phyloP scores from a whole-genome alignment of 495 filamentous ascomycete genomes.

The Eremomyces bilateralis region DNA sequence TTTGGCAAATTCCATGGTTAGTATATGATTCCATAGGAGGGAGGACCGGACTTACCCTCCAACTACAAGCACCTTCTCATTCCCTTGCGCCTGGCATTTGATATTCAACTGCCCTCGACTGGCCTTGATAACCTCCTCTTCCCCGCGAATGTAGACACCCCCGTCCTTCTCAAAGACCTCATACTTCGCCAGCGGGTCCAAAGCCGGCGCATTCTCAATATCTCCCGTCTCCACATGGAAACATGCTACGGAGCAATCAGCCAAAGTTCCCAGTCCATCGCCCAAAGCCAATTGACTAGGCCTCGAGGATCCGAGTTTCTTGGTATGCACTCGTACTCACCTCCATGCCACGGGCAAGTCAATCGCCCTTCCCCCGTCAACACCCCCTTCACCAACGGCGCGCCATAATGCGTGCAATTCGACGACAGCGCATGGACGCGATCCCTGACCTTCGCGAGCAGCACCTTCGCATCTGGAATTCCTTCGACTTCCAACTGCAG shows the following conservation, averaged over 20 bases:
- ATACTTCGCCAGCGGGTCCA: constrained; percentile 64
- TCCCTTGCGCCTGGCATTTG: constrained; percentile 39
- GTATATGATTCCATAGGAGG: too few relatives aligned
- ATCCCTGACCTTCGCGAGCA: constrained; percentile 56
- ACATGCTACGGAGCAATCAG: constrained; percentile 37
- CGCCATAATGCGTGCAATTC: constrained; percentile 90
- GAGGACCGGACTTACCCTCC: constrained; percentile 50
- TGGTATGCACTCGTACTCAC: constrained; percentile 19
- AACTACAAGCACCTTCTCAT: constrained; percentile 63
- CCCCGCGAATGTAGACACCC: constrained; percentile 63
- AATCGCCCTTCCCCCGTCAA: constrained; percentile 61
- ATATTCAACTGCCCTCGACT: constrained; percentile 49
- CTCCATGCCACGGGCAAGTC: constrained; percentile 91
- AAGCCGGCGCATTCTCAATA: constrained; percentile 80
- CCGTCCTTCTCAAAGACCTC: constrained; percentile 58
- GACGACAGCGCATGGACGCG: constrained; percentile 57
- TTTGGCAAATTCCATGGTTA: too few relatives aligned
- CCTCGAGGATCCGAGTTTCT: background rate
- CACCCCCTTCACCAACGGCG: constrained; percentile 66
- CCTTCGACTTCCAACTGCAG: constrained; percentile 79
- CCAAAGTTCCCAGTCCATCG: constrained; percentile 3
- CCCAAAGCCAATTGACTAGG: background rate
- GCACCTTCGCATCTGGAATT: constrained; percentile 59
- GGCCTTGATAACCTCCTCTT: constrained; percentile 57
- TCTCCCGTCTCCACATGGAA: constrained; percentile 80